phyloP scores from a whole-genome alignment of 805 yeast genomes.

The Hanseniaspora jakobsenii region DNA sequence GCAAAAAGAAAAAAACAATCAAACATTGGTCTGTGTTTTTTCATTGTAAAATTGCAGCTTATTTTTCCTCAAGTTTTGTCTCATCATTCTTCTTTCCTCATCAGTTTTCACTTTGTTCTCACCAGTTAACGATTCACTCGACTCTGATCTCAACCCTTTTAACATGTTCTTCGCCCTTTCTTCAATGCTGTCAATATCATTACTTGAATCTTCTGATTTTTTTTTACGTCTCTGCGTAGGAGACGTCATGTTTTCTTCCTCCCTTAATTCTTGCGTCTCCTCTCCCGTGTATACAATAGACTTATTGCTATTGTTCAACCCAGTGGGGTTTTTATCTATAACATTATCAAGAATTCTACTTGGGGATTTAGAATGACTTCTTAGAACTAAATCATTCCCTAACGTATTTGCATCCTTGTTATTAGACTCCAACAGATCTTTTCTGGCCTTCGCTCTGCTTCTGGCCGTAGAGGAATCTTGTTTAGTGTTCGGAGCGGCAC shows the following conservation, averaged over 20 bases:
- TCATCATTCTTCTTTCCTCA: slow-evolving; percentile 24
- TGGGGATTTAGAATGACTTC: slow-evolving; percentile 15
- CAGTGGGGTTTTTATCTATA: too few relatives aligned
- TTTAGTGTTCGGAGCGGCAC: slow-evolving; percentile 67
- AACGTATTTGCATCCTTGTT: slow-evolving; percentile 9
- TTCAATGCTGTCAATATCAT: background rate
- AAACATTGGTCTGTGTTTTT: background rate
- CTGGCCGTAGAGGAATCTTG: slow-evolving; percentile 65
- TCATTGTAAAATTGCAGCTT: slow-evolving; percentile 12
- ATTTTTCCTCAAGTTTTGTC: slow-evolving; percentile 23
- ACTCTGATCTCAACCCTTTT: slow-evolving; percentile 43
- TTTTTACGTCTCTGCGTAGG: slow-evolving; percentile 22
- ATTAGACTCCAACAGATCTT: slow-evolving; percentile 35
- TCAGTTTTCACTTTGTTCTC: slow-evolving; percentile 20
- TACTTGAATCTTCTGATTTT: background rate
- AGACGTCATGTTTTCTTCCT: slow-evolving; percentile 14
- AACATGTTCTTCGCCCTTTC: slow-evolving; percentile 44
- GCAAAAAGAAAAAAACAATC: background rate
- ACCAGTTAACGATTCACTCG: too few relatives aligned
- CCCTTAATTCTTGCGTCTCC: background rate
- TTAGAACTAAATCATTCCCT: background rate
- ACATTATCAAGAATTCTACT: slow-evolving; percentile 13
- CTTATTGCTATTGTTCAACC: too few relatives aligned
- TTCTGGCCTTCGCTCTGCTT: slow-evolving; percentile 64
- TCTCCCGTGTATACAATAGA: background rate